Evolutionary conservation across 768 basidiomycete genomes (phyloP).

Genomic region (Boletus subcaerulescens): DNA sequence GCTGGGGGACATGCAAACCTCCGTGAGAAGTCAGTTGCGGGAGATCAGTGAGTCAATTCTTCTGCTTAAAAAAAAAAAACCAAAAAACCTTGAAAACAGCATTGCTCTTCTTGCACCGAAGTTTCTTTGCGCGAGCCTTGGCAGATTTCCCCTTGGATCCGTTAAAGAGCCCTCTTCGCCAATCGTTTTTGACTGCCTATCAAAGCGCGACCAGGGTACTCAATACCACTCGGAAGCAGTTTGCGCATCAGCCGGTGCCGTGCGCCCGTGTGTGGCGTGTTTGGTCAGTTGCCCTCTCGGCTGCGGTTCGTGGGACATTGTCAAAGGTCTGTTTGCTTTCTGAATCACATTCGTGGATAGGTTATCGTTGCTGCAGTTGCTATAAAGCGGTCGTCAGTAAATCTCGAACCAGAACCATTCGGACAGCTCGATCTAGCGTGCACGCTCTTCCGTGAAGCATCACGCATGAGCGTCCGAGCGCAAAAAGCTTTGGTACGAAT

Average conservation of each 20-base stretch:
- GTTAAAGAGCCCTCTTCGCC: too few relatives aligned
- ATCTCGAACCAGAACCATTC: conserved; percentile 45
- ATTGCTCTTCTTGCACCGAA: conserved; percentile 53
- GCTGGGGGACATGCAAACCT: background rate
- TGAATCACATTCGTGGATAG: background rate
- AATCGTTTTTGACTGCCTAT: too few relatives aligned
- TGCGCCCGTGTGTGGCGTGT: conserved; percentile 44
- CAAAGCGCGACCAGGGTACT: too few relatives aligned
- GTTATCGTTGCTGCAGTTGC: conserved; percentile 44
- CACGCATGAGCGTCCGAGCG: conserved; percentile 47
- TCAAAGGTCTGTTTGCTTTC: background rate
- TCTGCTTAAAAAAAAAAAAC: too few relatives aligned
- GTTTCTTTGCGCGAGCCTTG: conserved; percentile 57
- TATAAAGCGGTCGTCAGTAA: conserved; percentile 39
- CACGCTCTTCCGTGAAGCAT: conserved; percentile 42
- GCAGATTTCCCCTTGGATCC: conserved; percentile 47
- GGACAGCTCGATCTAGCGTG: conserved; percentile 47
- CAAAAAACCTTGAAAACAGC: conserved; percentile 30
- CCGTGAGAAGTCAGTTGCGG: background rate
- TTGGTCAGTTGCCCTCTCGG: conserved; percentile 56
- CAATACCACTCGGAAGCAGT: too few relatives aligned
- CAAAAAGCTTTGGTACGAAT: conserved; percentile 42
- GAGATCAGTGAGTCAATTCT: too few relatives aligned
- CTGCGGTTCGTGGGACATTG: conserved; percentile 41
- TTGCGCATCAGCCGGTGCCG: too few relatives aligned